Evolutionary conservation across 2,329 filamentous ascomycete species (phyloP).

Genomic region (Colletotrichum abscissum): DNA sequence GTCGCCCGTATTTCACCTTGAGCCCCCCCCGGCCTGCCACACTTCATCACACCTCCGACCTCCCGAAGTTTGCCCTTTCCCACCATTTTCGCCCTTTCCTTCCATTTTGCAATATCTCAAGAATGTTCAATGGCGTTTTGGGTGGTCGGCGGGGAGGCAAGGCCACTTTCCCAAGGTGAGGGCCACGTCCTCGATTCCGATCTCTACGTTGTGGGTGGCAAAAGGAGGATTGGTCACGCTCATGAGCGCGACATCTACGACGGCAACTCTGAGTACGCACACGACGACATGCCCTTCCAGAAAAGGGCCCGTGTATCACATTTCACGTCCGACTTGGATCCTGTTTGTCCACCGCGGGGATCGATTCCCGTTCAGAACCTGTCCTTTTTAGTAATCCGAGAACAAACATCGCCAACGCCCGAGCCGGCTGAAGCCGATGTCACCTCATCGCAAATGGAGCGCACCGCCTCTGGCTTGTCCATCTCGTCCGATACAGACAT

Average conservation of each 20-base stretch:
- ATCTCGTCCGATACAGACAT: slow-evolving; percentile 55
- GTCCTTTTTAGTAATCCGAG: slow-evolving; percentile 53
- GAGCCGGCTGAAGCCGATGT: slow-evolving; percentile 30
- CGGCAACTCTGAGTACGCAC: slow-evolving; percentile 40
- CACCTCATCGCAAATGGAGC: slow-evolving; percentile 52
- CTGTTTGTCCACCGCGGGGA: slow-evolving; percentile 30
- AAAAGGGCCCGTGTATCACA: slow-evolving; percentile 28
- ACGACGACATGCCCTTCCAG: slow-evolving; percentile 37
- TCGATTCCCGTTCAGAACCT: slow-evolving; percentile 46
- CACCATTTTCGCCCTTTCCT: slow-evolving; percentile 9
- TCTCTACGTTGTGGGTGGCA: slow-evolving; percentile 48
- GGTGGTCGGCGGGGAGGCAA: slow-evolving; percentile 35
- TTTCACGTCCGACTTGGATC: not conserved
- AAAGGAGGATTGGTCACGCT: slow-evolving; percentile 51
- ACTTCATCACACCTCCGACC: not conserved
- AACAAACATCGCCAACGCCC: slow-evolving; percentile 43
- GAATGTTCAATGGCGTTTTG: slow-evolving; percentile 48
- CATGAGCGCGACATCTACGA: slow-evolving; percentile 47
- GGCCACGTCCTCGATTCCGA: slow-evolving; percentile 21
- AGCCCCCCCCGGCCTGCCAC: slow-evolving; percentile 14
- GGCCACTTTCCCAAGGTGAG: slow-evolving; percentile 20
- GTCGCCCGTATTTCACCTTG: slow-evolving; percentile 34
- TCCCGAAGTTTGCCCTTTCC: slow-evolving; percentile 11
- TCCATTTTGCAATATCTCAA: slow-evolving; percentile 34
- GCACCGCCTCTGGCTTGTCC: slow-evolving; percentile 61